Conservation (phyloP, 768 basidiomycete genomes). For the Mycena olivaceomarginata region DNA sequence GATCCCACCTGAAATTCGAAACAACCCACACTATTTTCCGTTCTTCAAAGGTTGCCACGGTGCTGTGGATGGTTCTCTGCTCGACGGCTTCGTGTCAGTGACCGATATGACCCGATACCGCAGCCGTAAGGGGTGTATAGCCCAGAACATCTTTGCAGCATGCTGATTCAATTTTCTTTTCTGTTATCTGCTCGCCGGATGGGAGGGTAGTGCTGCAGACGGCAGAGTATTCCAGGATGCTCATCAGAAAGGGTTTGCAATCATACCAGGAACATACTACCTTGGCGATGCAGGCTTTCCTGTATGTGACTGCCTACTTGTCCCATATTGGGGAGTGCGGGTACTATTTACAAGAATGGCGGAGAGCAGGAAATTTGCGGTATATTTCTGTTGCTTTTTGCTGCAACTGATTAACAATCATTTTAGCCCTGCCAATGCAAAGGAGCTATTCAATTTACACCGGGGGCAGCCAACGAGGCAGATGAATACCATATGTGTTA, state of each 20-base stretch:
- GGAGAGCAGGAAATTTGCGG: slow-evolving; percentile 20
- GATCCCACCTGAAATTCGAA: slow-evolving; percentile 42
- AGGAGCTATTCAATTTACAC: slow-evolving; percentile 48
- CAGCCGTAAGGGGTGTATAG: slow-evolving; percentile 49
- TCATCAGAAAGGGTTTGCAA: slow-evolving; percentile 37
- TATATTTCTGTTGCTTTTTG: not conserved
- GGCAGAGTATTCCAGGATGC: slow-evolving; percentile 51
- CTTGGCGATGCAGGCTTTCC: slow-evolving; percentile 51
- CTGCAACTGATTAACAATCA: too few species aligned
- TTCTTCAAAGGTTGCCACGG: slow-evolving; percentile 52
- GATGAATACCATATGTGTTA: too few species aligned
- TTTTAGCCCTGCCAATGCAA: too few species aligned
- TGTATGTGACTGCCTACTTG: slow-evolving; percentile 48
- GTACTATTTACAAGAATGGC: slow-evolving; percentile 53
- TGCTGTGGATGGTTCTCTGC: slow-evolving; percentile 52
- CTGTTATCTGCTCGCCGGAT: slow-evolving; percentile 55
- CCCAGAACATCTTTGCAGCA: slow-evolving; percentile 56
- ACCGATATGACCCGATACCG: slow-evolving; percentile 37
- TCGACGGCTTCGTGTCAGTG: slow-evolving; percentile 39
- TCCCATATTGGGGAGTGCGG: slow-evolving; percentile 51
- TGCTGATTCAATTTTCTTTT: slow-evolving; percentile 54
- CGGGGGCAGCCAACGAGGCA: too few species aligned
- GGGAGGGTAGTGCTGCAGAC: slow-evolving; percentile 60
- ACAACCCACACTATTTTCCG: slow-evolving; percentile 48
- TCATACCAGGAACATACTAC: slow-evolving; percentile 46